phyloP scores from a whole-genome alignment of 495 filamentous ascomycete species.

The Jackrogersella minutella region DNA sequence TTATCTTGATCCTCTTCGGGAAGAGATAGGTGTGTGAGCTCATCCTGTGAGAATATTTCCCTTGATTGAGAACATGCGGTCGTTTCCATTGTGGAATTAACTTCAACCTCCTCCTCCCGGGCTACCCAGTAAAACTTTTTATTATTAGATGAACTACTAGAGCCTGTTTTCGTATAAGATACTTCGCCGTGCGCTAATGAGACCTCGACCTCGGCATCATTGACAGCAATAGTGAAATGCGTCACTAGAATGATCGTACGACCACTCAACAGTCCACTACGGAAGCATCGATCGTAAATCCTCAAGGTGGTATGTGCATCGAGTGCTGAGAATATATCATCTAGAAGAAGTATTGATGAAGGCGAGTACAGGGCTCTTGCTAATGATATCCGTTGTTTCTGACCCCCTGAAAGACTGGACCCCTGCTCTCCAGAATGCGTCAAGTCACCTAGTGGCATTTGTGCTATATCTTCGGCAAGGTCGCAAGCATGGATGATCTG shows the following conservation, averaged over 20 bases:
- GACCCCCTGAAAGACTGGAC: slow-evolving; percentile 82
- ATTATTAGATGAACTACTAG: slow-evolving; percentile 56
- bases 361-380: slow-evolving; percentile 81
- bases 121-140: not conserved
- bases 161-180: slow-evolving; percentile 73
- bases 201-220: slow-evolving; percentile 69
- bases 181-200: slow-evolving; percentile 71
- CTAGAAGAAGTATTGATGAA: slow-evolving; percentile 76
- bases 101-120: not conserved
- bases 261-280: slow-evolving; percentile 75
- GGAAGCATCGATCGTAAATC: slow-evolving; percentile 81
- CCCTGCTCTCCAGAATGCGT: slow-evolving; percentile 87
- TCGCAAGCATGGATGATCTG: slow-evolving; percentile 79
- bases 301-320: slow-evolving; percentile 89
- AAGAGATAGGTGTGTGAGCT: slow-evolving; percentile 42
- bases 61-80: not conserved
- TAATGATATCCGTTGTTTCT: slow-evolving; percentile 86
- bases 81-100: not conserved
- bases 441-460: slow-evolving; percentile 78
- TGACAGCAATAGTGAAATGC: slow-evolving; percentile 76
- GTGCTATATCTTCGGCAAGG: slow-evolving; percentile 78
- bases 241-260: slow-evolving; percentile 85
- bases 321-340: slow-evolving; percentile 85
- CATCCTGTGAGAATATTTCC: not conserved
- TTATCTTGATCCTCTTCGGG: slow-evolving; percentile 44